Conservation (phyloP, 768 basidiomycete species). For the Tylopilus cervinicoccineus region DNA sequence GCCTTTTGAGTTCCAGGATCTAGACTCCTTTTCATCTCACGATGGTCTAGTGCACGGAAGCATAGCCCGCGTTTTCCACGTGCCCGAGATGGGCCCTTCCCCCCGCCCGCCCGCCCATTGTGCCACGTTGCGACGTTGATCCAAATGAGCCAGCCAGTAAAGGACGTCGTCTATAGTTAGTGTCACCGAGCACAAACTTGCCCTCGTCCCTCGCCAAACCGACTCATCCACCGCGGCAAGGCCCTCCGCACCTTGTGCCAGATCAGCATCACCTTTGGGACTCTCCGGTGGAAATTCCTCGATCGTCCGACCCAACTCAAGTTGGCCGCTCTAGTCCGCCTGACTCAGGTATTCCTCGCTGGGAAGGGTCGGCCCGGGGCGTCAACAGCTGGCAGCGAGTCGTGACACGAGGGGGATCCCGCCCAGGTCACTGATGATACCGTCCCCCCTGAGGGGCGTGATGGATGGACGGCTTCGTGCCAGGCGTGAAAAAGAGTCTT, state of each 20-base stretch:
- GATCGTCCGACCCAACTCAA: slow-evolving; percentile 31
- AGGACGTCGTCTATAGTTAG: slow-evolving; percentile 34
- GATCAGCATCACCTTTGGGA: slow-evolving; percentile 20
- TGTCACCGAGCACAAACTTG: slow-evolving; percentile 34
- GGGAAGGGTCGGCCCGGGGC: slow-evolving; percentile 24
- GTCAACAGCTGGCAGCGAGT: slow-evolving; percentile 6
- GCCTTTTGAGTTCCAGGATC: background rate
- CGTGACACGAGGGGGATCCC: slow-evolving; percentile 13
- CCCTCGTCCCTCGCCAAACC: slow-evolving; percentile 29
- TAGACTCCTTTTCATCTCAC: background rate
- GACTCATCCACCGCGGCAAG: slow-evolving; percentile 25
- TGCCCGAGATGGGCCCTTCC: slow-evolving; percentile 26
- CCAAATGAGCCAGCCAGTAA: slow-evolving; percentile 35
- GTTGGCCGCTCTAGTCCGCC: slow-evolving; percentile 29
- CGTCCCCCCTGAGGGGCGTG: no score
- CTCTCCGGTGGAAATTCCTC: slow-evolving; percentile 34
- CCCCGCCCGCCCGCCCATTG: slow-evolving; percentile 38
- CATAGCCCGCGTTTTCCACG: slow-evolving; percentile 31
- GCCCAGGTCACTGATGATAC: slow-evolving; percentile 10
- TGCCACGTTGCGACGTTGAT: slow-evolving; percentile 35
- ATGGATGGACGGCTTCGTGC: slow-evolving; percentile 38
- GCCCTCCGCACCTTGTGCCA: slow-evolving; percentile 27
- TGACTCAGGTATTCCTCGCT: slow-evolving; percentile 34
- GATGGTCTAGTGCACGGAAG: slow-evolving; percentile 11
- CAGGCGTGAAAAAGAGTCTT: slow-evolving; percentile 39